These are phyloP conservation scores for Stephania cephalantha DNA, from an alignment of 164 flowering plant species.

Conservation along the genomic window DNA sequence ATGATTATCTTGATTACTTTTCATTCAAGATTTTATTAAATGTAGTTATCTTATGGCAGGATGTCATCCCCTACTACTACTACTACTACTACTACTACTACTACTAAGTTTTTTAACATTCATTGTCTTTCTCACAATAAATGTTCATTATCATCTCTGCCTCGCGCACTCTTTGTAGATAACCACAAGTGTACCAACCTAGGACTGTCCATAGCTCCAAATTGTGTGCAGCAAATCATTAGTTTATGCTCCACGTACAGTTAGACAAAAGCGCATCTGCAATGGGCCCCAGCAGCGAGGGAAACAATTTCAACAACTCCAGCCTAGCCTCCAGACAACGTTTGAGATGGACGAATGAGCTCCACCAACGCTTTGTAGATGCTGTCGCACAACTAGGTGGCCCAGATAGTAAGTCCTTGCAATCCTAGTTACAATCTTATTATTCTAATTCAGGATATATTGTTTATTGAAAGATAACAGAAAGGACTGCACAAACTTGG, in stretches of 20 bases:
- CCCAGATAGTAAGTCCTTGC: conserved; percentile 66
- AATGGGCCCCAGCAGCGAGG: conserved; percentile 41
- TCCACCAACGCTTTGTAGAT: conserved; percentile 88
- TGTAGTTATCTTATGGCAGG: not conserved
- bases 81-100: not conserved
- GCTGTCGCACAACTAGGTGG: conserved; percentile 96
- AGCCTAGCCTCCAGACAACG: conserved; percentile 72
- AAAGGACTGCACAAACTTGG: not conserved
- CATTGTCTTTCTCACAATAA: not conserved
- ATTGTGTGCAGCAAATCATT: conserved; percentile 24
- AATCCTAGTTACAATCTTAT: not conserved
- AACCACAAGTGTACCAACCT: conserved; percentile 23
- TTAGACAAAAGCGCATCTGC: conserved; percentile 26
- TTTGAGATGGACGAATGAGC: conserved; percentile 88
- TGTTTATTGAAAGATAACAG: not conserved
- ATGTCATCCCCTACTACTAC: not conserved
- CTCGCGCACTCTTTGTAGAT: not conserved
- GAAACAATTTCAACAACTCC: conserved; percentile 31
- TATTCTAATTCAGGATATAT: not conserved
- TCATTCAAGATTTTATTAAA: not conserved
- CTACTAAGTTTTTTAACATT: not conserved
- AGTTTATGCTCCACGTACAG: conserved; percentile 25
- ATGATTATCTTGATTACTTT: not conserved
- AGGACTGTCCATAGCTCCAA: conserved; percentile 33
- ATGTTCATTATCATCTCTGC: not conserved